Evolutionary conservation across 2,329 filamentous ascomycete genomes (phyloP).

Genomic region (Fusarium praegraminearum): DNA sequence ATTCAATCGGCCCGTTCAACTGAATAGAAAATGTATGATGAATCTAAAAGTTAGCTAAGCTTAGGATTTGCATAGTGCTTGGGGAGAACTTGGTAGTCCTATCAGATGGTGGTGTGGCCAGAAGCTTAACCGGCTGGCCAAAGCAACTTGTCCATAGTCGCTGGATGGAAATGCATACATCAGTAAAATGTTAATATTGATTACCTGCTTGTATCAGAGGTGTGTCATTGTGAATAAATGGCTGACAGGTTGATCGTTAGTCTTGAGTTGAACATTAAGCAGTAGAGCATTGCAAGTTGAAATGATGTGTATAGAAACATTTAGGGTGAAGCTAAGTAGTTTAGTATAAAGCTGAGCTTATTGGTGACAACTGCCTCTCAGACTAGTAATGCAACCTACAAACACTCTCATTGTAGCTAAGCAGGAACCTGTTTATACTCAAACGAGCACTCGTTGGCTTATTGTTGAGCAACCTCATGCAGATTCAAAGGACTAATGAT

Average conservation of each 20-base stretch:
- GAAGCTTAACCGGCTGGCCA: background rate
- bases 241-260: background rate
- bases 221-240: background rate
- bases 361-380: background rate
- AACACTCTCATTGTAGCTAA: background rate
- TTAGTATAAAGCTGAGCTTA: background rate
- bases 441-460: background rate
- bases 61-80: background rate
- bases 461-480: background rate
- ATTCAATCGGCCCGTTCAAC: background rate
- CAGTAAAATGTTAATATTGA: background rate
- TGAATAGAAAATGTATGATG: background rate
- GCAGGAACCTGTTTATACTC: background rate
- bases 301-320: background rate
- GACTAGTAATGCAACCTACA: background rate
- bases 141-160: background rate
- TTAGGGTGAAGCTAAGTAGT: background rate
- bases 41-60: background rate
- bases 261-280: background rate
- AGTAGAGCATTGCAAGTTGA: background rate
- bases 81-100: slow-evolving; percentile 24
- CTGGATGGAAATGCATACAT: background rate
- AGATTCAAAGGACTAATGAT: background rate
- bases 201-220: too few relatives aligned
- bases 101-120: slow-evolving; percentile 15